Conservation (phyloP, 75 land plant species). For the Selaginella moellendorffii region DNA sequence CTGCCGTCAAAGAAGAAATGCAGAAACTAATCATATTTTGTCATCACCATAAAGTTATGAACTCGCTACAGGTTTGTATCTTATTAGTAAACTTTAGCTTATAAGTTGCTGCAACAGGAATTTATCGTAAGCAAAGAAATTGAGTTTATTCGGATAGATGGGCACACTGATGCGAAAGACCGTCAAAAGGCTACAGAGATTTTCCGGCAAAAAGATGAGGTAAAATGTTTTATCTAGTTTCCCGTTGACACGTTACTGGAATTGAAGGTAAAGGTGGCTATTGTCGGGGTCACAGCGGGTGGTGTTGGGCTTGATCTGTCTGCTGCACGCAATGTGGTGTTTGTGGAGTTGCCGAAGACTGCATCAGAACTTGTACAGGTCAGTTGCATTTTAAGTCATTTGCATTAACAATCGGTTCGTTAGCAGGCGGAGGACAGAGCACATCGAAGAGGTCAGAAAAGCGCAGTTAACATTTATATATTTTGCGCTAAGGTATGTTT, state of each 20-base stretch:
- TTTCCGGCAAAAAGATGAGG: constrained; percentile 51
- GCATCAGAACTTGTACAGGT: constrained; percentile 84
- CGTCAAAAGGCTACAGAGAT: constrained; percentile 54
- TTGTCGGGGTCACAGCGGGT: constrained; percentile 79
- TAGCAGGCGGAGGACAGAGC: constrained; percentile 92
- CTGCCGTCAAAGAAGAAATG: constrained; percentile 15
- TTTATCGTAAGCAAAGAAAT: constrained; percentile 48
- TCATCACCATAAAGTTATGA: constrained; percentile 73
- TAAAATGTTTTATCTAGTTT: constrained; percentile 7
- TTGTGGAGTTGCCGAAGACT: constrained; percentile 64
- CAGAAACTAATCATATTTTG: constrained; percentile 85
- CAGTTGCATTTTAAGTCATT: neutral
- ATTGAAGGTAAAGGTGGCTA: constrained; percentile 70
- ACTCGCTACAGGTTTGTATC: constrained; percentile 60
- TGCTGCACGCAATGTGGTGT: constrained; percentile 67
- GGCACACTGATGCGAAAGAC: constrained; percentile 49
- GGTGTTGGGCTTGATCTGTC: constrained; percentile 82
- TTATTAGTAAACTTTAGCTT: neutral
- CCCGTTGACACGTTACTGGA: neutral
- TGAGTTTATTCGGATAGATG: constrained; percentile 86
- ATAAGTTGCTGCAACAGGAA: constrained; percentile 22
- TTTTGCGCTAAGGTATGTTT: constrained; percentile 77
- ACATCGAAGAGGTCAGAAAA: constrained; percentile 83
- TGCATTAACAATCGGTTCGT: too few relatives aligned
- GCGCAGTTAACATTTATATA: constrained; percentile 73